Conservation (phyloP, 257 asterid genomes). For the Forsythia suspensa region DNA sequence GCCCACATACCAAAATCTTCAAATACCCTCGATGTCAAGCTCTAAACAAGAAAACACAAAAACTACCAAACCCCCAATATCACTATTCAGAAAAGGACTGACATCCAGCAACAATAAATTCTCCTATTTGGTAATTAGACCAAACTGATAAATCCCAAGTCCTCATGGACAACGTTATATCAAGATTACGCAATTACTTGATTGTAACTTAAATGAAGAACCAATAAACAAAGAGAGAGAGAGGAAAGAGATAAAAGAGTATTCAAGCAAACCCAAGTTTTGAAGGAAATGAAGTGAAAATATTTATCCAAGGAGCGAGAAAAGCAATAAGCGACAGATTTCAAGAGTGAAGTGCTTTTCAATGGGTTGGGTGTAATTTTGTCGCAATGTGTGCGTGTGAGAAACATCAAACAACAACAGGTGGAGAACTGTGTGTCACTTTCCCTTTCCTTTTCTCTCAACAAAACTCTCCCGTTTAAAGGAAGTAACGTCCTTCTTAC, state of each 20-base stretch:
- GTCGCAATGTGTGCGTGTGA: conserved; percentile 42
- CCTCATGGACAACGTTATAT: conserved; percentile 20
- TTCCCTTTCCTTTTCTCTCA: conserved; percentile 35
- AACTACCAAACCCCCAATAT: conserved; percentile 7
- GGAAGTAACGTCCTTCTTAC: conserved; percentile 18
- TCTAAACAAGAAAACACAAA: neutral
- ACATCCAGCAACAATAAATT: neutral
- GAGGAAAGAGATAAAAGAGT: neutral
- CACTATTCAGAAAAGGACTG: conserved; percentile 12
- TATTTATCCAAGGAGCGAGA: neutral
- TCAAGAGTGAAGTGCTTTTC: conserved; percentile 23
- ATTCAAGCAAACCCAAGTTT: neutral
- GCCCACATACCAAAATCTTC: neutral
- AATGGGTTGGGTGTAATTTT: conserved; percentile 42
- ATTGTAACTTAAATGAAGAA: conserved; percentile 14
- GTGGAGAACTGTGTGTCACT: conserved; percentile 22
- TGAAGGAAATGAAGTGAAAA: conserved; percentile 3
- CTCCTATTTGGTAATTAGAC: neutral
- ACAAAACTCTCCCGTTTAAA: conserved; percentile 37
- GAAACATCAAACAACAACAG: neutral
- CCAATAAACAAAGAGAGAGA: neutral
- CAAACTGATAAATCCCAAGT: conserved; percentile 34
- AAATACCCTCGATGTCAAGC: neutral
- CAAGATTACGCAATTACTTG: conserved; percentile 33
- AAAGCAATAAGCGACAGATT: too few relatives aligned